Conservation (phyloP, 345 rosid genomes). For the Barbarea vulgaris region DNA sequence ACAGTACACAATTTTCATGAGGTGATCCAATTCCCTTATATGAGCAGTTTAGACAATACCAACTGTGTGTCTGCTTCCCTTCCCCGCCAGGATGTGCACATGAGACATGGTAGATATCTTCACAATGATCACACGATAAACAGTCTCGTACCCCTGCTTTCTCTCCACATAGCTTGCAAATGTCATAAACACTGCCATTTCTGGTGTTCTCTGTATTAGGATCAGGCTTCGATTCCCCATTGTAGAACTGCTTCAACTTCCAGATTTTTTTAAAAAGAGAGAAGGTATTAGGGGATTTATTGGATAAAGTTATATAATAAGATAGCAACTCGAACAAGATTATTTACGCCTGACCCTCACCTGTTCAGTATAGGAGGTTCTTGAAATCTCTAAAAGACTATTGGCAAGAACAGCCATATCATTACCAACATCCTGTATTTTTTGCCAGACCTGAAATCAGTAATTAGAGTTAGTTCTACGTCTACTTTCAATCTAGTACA, state of each 20-base stretch:
- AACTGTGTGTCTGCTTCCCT: constrained; percentile 61
- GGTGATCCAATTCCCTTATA: constrained; percentile 60
- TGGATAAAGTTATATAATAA: background rate
- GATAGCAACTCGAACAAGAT: constrained; percentile 5
- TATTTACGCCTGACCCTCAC: constrained; percentile 45
- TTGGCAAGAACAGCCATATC: constrained; percentile 72
- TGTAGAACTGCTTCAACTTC: constrained; percentile 45
- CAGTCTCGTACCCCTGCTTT: constrained; percentile 65
- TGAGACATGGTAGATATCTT: constrained; percentile 77
- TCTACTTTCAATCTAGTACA: constrained; percentile 1
- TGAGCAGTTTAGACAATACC: constrained; percentile 79
- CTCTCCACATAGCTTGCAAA: constrained; percentile 62
- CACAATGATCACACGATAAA: constrained; percentile 89
- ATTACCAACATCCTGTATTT: constrained; percentile 63
- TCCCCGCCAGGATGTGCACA: constrained; percentile 75
- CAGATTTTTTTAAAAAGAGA: background rate
- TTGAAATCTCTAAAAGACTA: constrained; percentile 66
- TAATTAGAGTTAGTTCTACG: constrained; percentile 15
- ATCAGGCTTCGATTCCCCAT: constrained; percentile 45
- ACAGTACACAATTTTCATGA: constrained; percentile 76
- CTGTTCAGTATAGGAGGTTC: constrained; percentile 52
- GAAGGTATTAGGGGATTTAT: constrained; percentile 1
- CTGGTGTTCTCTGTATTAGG: constrained; percentile 52
- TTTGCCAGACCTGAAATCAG: constrained; percentile 66
- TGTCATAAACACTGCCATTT: constrained; percentile 40